A percentile compares a stretch with the other conserved stretches of the same genome.
These are phyloP conservation scores for Spencermartinsiella europaea DNA, from an alignment of 805 yeast species.

Conservation along the genomic window DNA sequence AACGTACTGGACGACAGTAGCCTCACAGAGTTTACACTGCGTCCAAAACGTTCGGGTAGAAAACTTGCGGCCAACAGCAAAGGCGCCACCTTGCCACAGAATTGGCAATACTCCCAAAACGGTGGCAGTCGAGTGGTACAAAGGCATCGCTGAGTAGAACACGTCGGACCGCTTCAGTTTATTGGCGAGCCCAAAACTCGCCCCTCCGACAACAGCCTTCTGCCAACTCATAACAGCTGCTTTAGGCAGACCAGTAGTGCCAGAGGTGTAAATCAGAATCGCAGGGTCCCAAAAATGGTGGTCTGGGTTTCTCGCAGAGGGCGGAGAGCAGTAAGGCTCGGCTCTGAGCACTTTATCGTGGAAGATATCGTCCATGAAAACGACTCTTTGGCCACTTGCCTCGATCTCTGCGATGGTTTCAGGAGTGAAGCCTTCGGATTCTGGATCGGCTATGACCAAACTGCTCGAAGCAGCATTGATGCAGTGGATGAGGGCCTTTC, in stretches of 20 bases:
- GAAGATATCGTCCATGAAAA: constrained; percentile 41
- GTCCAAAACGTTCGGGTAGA: constrained; percentile 86
- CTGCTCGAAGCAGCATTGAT: constrained; percentile 59
- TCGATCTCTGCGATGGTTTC: constrained; percentile 44
- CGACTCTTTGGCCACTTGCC: constrained; percentile 17
- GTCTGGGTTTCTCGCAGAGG: constrained; percentile 48
- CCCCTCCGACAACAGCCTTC: constrained; percentile 67
- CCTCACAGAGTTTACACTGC: constrained; percentile 62
- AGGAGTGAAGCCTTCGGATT: constrained; percentile 48
- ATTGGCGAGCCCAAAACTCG: constrained; percentile 64
- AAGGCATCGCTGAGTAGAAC: constrained; percentile 89
- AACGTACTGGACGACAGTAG: constrained; percentile 86
- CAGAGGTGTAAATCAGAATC: constrained; percentile 80
- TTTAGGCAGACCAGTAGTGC: constrained; percentile 93
- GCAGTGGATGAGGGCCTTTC: constrained; percentile 74
- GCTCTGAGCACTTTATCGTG: constrained; percentile 37
- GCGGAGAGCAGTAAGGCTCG: constrained; percentile 45
- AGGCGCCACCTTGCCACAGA: constrained; percentile 61
- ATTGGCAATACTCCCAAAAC: constrained; percentile 78
- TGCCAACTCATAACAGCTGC: constrained; percentile 93
- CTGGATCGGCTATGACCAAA: constrained; percentile 71
- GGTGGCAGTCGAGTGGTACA: constrained; percentile 92
- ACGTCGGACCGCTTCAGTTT: constrained; percentile 49
- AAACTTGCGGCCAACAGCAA: constrained; percentile 74
- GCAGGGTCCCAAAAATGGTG: constrained; percentile 60